Conservation (phyloP, 768 basidiomycete species). For the Pleurotus djamor region DNA sequence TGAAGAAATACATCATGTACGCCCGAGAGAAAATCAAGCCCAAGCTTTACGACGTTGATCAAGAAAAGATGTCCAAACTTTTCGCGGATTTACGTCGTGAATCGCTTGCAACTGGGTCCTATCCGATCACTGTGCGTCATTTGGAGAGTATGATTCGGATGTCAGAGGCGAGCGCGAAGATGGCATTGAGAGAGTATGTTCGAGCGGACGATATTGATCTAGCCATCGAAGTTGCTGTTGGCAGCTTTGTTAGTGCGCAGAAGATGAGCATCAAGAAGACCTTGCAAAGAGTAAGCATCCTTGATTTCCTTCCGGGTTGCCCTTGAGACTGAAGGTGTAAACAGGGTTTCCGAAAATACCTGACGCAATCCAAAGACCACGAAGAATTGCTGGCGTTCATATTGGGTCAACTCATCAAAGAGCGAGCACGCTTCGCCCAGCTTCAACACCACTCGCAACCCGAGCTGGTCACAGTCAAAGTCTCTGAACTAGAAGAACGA, state of each 20-base stretch:
- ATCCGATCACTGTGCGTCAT: slow-evolving; percentile 97
- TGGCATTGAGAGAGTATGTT: slow-evolving; percentile 96
- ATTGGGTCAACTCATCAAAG: slow-evolving; percentile 91
- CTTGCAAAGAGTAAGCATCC: slow-evolving; percentile 75
- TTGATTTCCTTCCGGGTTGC: background rate
- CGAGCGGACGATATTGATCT: slow-evolving; percentile 95
- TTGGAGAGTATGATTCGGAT: slow-evolving; percentile 99
- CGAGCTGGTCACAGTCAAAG: slow-evolving; percentile 68
- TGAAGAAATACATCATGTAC: slow-evolving; percentile 99
- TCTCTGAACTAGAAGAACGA: slow-evolving; percentile 83
- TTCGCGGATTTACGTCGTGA: slow-evolving; percentile 96
- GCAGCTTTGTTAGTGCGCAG: slow-evolving; percentile 94
- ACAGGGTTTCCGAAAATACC: slow-evolving; percentile 95
- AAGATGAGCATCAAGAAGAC: slow-evolving; percentile 99
- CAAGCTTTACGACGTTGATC: slow-evolving; percentile 92
- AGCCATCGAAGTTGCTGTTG: slow-evolving; percentile 93
- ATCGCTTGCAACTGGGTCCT: slow-evolving; percentile 96
- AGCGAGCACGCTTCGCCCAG: slow-evolving; percentile 84
- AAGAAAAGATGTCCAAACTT: slow-evolving; percentile 90
- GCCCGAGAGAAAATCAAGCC: slow-evolving; percentile 91
- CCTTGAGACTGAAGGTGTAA: slow-evolving; percentile 1
- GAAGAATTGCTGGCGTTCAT: slow-evolving; percentile 95
- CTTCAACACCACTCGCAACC: slow-evolving; percentile 78
- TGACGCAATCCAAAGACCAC: slow-evolving; percentile 93
- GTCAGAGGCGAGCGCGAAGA: slow-evolving; percentile 98